A percentile compares a stretch with the other conserved stretches of the same genome.
Evolutionary conservation across 2,329 filamentous ascomycete genomes (phyloP).

Genomic region (Penicillium sp.): DNA sequence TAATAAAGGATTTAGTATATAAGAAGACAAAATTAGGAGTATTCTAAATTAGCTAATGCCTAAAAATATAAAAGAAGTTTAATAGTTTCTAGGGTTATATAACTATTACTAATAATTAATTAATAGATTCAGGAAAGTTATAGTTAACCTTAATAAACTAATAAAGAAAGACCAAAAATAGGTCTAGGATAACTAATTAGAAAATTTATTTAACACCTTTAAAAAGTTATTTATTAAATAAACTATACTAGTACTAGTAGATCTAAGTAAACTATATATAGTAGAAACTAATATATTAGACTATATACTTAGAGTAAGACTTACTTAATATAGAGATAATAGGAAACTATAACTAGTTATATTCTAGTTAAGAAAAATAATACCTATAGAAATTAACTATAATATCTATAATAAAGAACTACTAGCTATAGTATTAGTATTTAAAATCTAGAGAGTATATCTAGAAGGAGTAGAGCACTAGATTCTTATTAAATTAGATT

Average conservation of each 20-base stretch:
- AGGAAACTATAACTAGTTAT: neutral
- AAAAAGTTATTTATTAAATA: neutral
- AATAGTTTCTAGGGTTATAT: neutral
- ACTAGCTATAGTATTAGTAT: neutral
- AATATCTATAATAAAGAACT: neutral
- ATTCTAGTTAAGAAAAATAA: neutral
- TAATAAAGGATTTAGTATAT: neutral
- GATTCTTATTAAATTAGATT: conserved; percentile 4
- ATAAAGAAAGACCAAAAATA: neutral
- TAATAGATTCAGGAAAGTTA: neutral
- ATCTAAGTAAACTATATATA: neutral
- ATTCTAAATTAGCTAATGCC: neutral
- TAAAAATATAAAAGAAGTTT: neutral
- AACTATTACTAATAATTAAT: neutral
- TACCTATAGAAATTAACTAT: neutral
- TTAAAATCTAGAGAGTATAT: conserved; percentile 6
- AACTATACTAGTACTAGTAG: neutral
- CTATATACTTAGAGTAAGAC: neutral
- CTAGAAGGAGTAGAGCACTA: neutral
- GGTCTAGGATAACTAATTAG: neutral
- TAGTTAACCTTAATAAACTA: neutral
- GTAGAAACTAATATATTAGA: neutral
- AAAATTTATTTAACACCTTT: neutral
- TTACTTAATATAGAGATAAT: neutral
- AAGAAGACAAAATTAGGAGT: neutral